These are phyloP conservation scores for Termitomyces sp. DNA, from an alignment of 768 basidiomycete species.

Conservation along the genomic window DNA sequence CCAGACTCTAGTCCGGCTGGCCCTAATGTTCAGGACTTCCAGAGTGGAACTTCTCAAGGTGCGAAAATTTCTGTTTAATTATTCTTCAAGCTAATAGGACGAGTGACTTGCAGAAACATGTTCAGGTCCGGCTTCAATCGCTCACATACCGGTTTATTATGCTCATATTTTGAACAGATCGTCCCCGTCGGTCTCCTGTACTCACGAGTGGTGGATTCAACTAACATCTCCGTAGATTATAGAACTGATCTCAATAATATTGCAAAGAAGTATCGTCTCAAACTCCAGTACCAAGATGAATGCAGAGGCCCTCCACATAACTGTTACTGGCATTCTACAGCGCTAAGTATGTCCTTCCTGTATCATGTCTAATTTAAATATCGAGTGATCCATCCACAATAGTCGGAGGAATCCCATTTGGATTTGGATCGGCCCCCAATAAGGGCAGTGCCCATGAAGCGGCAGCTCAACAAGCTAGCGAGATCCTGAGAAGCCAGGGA, in stretches of 20 bases:
- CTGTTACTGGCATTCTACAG: constrained; percentile 3
- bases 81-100: neutral
- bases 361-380: too few relatives aligned
- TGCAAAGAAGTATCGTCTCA: constrained; percentile 8
- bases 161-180: neutral
- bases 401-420: constrained; percentile 5
- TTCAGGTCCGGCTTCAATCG: neutral
- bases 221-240: constrained; percentile 5
- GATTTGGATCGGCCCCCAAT: neutral
- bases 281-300: neutral
- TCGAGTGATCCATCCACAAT: neutral
- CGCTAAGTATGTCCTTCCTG: neutral
- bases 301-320: constrained; percentile 2
- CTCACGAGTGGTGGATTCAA: neutral
- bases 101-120: neutral
- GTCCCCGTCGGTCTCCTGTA: neutral
- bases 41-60: neutral
- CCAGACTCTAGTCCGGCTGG: neutral
- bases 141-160: neutral
- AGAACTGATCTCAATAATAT: constrained; percentile 12
- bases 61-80: neutral
- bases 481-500: constrained; percentile 1
- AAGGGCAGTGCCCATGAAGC: constrained; percentile 10
- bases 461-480: constrained; percentile 9
- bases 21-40: neutral